These are phyloP conservation scores for Pseudotulostoma volvatum DNA, from an alignment of 495 filamentous ascomycete genomes.

Conservation along the genomic window DNA sequence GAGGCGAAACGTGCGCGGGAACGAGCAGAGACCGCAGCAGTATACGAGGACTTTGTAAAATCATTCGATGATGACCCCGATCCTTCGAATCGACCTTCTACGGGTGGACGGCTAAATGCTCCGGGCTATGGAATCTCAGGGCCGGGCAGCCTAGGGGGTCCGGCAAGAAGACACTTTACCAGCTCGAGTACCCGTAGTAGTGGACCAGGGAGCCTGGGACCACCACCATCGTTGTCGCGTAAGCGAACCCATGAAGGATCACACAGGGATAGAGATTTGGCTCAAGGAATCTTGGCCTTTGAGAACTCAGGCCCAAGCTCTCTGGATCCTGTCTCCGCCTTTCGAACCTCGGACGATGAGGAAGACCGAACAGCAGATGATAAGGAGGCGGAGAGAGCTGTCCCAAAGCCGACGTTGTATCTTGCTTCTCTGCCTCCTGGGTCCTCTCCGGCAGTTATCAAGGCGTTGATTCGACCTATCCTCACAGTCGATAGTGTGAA, in stretches of 20 bases:
- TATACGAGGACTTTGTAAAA: slow-evolving; percentile 80
- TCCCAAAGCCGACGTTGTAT: slow-evolving; percentile 76
- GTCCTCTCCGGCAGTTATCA: slow-evolving; percentile 57
- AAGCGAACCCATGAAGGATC: slow-evolving; percentile 38
- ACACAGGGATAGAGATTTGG: slow-evolving; percentile 21
- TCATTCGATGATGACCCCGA: slow-evolving; percentile 64
- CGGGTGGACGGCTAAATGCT: slow-evolving; percentile 15
- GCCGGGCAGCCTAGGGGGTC: slow-evolving; percentile 25
- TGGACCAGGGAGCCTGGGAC: slow-evolving; percentile 63
- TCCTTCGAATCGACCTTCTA: slow-evolving; percentile 8
- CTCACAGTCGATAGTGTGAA: slow-evolving; percentile 64
- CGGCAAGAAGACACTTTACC: slow-evolving; percentile 40
- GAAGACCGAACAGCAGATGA: slow-evolving; percentile 28
- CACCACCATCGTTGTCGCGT: slow-evolving; percentile 34
- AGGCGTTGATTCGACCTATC: slow-evolving; percentile 48
- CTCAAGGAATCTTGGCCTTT: slow-evolving; percentile 36
- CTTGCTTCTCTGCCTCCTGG: slow-evolving; percentile 45
- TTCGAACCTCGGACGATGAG: slow-evolving; percentile 35
- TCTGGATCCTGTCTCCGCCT: slow-evolving; percentile 27
- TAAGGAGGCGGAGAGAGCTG: slow-evolving; percentile 51
- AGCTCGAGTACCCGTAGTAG: slow-evolving; percentile 36
- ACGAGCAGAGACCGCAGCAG: slow-evolving; percentile 77
- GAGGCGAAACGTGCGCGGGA: slow-evolving; percentile 82
- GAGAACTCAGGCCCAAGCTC: slow-evolving; percentile 31
- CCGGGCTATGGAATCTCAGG: slow-evolving; percentile 21